phyloP scores from a whole-genome alignment of 257 asterid genomes.

The Haberlea rhodopensis region DNA sequence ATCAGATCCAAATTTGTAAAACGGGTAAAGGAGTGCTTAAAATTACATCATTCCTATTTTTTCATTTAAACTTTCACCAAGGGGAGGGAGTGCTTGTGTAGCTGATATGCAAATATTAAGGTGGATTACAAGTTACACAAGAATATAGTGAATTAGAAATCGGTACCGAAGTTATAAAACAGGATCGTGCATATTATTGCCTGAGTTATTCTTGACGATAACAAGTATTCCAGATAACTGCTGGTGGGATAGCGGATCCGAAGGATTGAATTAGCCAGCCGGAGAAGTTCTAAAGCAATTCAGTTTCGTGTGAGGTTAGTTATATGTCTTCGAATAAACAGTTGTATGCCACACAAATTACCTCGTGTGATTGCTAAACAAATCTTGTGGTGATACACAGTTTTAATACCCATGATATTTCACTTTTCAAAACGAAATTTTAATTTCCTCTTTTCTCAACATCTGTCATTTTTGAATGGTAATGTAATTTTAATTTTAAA shows the following conservation, averaged over 20 bases:
- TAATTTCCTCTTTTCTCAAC: too few species aligned
- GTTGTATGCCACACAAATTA: background rate
- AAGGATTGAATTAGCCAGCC: slow-evolving; percentile 36
- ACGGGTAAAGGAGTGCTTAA: slow-evolving; percentile 68
- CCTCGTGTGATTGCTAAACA: background rate
- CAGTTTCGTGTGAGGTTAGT: background rate
- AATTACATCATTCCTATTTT: background rate
- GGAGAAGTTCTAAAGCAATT: background rate
- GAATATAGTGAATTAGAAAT: background rate
- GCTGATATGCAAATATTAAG: background rate
- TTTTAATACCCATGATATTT: background rate
- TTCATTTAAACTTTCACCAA: slow-evolving; percentile 21
- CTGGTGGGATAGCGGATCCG: slow-evolving; percentile 60
- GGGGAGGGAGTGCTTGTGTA: too few species aligned
- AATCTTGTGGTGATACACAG: background rate
- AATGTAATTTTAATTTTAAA: slow-evolving; percentile 5
- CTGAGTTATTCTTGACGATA: slow-evolving; percentile 31
- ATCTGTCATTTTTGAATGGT: background rate
- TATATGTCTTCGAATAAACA: background rate
- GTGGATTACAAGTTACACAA: background rate
- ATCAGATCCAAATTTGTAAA: slow-evolving; percentile 97
- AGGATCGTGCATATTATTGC: background rate
- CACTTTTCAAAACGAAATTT: background rate
- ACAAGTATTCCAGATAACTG: slow-evolving; percentile 51
- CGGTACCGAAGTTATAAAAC: too few species aligned